Evolutionary conservation across 2,329 filamentous ascomycete species (phyloP), one percentile per base, ranked within the genome.

Genomic region (Sarocladium brachiariae): DNA sequence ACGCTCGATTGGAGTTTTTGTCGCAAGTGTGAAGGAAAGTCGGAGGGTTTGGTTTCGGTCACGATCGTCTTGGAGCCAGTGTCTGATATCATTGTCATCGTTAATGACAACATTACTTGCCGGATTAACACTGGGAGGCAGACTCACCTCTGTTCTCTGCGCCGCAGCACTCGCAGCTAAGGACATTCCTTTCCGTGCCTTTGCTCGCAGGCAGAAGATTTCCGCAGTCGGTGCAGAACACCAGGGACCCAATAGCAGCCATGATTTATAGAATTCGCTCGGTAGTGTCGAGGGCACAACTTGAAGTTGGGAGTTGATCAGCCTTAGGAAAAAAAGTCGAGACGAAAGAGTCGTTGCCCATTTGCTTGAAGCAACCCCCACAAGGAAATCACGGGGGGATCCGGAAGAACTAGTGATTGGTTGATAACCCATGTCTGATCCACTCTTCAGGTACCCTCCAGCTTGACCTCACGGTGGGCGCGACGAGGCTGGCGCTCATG

Each of bases 191-290:
- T 58, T 81, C 77, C 53, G 83, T 84, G 54, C 87, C 89, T 55
- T 85, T 86, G 43, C 87, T 89, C 49, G 85, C 80, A 50, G 93
- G 89, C 35, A 97, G 75, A 3, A 96, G 77, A 65, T 95, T 95
- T 54, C 92, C 92, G 67, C 92, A 97, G 65, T 91, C 88, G 50
- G 79, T 88, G 73, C 92, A 97, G 69, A 97, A 97, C 31, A 96
- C 84, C 35, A 97, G 76, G 49, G 90, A 92, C 51, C 90, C 92
- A 58, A 96, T 90, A 16, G 88, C 84, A 57, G 91, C 83, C 92
- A 96, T n/a, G n/a, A n/a, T 96, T 54, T 59, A 72, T 52, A 52
- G 57, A 56, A 37, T 18, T 25, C 13, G 4, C 8, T 19, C 8
- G 18, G 9, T 23, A 18, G 14, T 23, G 14, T 51, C 54, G 37